Evolutionary conservation across 2,329 filamentous ascomycete genomes (phyloP).

Genomic region (Diaporthe velutina): DNA sequence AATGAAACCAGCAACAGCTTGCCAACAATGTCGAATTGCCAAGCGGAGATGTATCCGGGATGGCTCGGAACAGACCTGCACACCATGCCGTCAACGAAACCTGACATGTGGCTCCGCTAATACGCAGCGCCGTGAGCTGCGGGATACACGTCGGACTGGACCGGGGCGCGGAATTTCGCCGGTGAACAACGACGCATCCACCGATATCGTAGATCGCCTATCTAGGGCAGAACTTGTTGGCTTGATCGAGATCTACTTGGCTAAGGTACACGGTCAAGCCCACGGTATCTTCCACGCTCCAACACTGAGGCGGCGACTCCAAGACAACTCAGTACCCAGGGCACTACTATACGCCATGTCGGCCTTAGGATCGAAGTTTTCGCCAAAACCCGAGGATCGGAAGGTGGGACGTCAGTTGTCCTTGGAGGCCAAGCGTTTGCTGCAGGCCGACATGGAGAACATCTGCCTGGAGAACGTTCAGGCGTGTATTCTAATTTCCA

Average conservation of each 20-base stretch:
- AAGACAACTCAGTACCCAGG: background rate
- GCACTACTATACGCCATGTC: background rate
- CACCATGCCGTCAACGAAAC: background rate
- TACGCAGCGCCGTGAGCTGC: background rate
- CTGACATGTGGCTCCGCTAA: background rate
- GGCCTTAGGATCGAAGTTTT: background rate
- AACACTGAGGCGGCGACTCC: background rate
- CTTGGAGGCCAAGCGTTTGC: background rate
- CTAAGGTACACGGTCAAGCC: background rate
- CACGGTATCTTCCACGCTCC: background rate
- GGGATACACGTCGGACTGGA: background rate
- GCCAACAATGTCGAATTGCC: background rate
- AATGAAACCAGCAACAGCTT: background rate
- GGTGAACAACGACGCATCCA: background rate
- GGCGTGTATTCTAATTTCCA: background rate
- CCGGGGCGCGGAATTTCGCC: background rate
- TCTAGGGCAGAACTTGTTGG: fast-evolving
- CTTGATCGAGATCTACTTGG: background rate
- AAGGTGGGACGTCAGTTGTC: background rate
- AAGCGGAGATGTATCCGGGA: background rate
- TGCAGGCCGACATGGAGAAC: background rate
- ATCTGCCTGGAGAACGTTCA: background rate
- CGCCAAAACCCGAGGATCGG: background rate
- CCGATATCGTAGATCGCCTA: background rate
- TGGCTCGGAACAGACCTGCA: background rate